Evolutionary conservation across 108 stramenopile genomes (phyloP), one percentile per base, ranked within the genome.

Genomic region (Skeletonema costatum): DNA sequence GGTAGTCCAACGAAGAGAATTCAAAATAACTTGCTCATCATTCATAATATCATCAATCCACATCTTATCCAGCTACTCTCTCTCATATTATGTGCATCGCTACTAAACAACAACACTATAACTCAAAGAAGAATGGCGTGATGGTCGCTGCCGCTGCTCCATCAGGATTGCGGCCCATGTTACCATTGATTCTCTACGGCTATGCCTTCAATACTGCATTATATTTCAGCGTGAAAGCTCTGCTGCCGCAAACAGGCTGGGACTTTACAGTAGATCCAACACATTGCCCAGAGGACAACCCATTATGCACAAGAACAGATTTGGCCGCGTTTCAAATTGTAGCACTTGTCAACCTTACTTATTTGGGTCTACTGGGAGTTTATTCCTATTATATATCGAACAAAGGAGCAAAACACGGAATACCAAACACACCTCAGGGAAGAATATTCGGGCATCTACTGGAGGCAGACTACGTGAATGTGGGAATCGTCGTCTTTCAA

Each of bases 271-370:
- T 65, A 6, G 21, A 32, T 30, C 4, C 64, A 32, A 14, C 33
- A 60, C 60, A 53, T 51, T 75, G 74, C 12, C 66, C 44, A n/a
- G 32, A 60, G 14, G 70, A 16, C 35, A 14, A 32, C 13, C 13
- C 46, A 31, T 35, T 36, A 39, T 87, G 87, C 70, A 66, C 53
- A 32, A 68, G 87, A 64, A 30, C 63, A 12, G 87, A 88, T 63
- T 41, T 88, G 19, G 74, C 80, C 53, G 85, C 87, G 10, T 88
- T 88, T 75, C 80, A 88, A 64, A 12, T 83, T 31, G 71, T 74
- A 2, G 75, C 73, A 59, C 70, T 82, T 5, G 5, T 85, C 42
- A 78, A 82, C 14, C 46, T 88, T 14, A 46, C 68, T 12, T 83
- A 53, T 48, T 65, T 69, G 13, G 86, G 81, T 29, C 12, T 77